Percentiles rank a stretch among this genome's conserved stretches.
Conservation (phyloP, 2,329 filamentous ascomycete genomes). For the Lithohypha guttulata region DNA sequence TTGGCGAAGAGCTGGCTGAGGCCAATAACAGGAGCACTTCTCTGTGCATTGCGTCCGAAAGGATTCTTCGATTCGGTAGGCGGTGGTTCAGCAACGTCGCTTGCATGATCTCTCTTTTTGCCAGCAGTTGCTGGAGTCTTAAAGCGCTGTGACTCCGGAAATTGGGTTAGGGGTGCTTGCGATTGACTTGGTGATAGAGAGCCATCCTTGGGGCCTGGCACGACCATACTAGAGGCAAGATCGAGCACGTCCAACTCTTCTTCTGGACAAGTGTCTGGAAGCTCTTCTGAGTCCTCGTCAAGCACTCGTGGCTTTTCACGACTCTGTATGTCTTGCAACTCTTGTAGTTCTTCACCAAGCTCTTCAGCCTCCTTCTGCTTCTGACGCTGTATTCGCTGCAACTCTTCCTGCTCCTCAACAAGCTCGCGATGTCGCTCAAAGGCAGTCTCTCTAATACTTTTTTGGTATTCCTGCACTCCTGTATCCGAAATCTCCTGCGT, state of each 20-base stretch:
- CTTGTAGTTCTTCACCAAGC: no score
- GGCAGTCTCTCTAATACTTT: no score
- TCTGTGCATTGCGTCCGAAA: conserved; percentile 27
- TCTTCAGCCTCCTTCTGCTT: no score
- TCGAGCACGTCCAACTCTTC: conserved; percentile 36
- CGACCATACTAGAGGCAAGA: conserved; percentile 30
- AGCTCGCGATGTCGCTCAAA: conserved; percentile 33
- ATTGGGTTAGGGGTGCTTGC: conserved; percentile 29
- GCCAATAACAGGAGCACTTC: conserved; percentile 30
- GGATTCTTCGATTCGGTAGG: conserved; percentile 35
- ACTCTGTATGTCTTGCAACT: no score
- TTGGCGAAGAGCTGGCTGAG: conserved; percentile 39
- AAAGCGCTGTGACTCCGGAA: conserved; percentile 38
- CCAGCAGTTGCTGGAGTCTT: conserved; percentile 32
- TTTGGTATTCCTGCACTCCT: conserved; percentile 1
- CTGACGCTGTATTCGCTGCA: no score
- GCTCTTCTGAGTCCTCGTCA: no score
- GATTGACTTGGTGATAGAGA: conserved; percentile 21
- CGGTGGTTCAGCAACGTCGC: conserved; percentile 27
- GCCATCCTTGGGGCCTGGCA: conserved; percentile 11
- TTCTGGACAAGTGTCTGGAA: conserved; percentile 30
- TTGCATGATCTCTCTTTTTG: conserved; percentile 26
- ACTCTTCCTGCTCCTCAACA: no score
- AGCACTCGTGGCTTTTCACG: no score
- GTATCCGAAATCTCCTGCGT: no score